Evolutionary conservation across 2,329 filamentous ascomycete genomes (phyloP).

Genomic region (Cadophora luteo-olivacea): DNA sequence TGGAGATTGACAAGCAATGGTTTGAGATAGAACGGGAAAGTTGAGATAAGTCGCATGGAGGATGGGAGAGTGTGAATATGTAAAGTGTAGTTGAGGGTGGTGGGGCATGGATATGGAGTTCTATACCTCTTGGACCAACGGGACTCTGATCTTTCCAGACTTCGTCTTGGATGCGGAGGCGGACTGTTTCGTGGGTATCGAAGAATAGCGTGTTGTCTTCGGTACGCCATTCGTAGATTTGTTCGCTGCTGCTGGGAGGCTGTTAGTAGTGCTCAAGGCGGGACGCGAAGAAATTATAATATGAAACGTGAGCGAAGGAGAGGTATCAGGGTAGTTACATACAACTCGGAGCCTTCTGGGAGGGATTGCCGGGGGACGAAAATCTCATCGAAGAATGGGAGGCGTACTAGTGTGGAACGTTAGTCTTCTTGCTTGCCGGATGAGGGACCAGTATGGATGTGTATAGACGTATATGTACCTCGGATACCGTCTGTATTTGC

Average conservation of each 20-base stretch:
- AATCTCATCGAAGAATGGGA: slow-evolving; percentile 95
- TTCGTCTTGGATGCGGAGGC: slow-evolving; percentile 85
- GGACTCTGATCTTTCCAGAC: slow-evolving; percentile 91
- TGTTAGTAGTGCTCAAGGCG: slow-evolving; percentile 8
- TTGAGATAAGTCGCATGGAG: slow-evolving; percentile 50
- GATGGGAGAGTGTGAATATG: slow-evolving; percentile 48
- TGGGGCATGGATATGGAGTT: background rate
- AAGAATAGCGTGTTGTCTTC: slow-evolving; percentile 67
- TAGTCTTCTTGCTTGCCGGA: background rate
- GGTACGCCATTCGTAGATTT: slow-evolving; percentile 23
- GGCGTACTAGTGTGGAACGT: slow-evolving; percentile 62
- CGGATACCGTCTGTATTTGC: slow-evolving; percentile 76
- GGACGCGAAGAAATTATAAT: background rate
- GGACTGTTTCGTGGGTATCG: slow-evolving; percentile 87
- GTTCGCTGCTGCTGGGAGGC: slow-evolving; percentile 20
- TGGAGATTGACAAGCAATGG: no score
- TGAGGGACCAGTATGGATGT: background rate
- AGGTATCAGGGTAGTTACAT: slow-evolving; percentile 24
- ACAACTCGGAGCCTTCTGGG: slow-evolving; percentile 80
- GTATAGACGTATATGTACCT: slow-evolving; percentile 58
- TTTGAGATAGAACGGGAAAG: no score
- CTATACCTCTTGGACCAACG: slow-evolving; percentile 56
- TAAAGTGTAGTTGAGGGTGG: background rate
- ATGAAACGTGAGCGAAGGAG: background rate
- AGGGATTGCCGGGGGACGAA: slow-evolving; percentile 75